phyloP scores from a whole-genome alignment of 2,329 filamentous ascomycete genomes.

The Ophiostoma sp. region DNA sequence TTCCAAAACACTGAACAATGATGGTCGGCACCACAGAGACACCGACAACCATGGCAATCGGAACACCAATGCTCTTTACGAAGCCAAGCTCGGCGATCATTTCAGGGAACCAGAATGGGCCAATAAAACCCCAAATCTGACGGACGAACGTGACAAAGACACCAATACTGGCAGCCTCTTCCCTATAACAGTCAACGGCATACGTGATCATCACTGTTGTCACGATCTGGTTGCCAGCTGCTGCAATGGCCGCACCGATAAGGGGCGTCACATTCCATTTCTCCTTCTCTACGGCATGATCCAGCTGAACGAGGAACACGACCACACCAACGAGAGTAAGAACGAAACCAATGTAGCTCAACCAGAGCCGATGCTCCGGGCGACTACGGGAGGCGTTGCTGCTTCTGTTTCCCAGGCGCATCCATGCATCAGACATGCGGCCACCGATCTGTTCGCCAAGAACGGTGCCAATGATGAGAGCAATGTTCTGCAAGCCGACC shows the following conservation, averaged over 20 bases:
- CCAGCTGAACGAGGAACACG: slow-evolving; percentile 52
- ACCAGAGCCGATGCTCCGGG: slow-evolving; percentile 58
- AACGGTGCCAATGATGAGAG: slow-evolving; percentile 56
- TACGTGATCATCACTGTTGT: slow-evolving; percentile 63
- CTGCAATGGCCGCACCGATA: slow-evolving; percentile 52
- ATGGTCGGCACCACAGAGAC: slow-evolving; percentile 14
- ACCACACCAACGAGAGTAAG: slow-evolving; percentile 54
- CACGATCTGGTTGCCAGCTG: slow-evolving; percentile 60
- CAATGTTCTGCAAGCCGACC: slow-evolving; percentile 58
- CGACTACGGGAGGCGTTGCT: slow-evolving; percentile 34
- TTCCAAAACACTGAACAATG: slow-evolving; percentile 20
- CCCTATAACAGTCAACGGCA: slow-evolving; percentile 57
- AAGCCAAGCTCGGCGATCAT: slow-evolving; percentile 20
- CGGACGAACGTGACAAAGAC: slow-evolving; percentile 60
- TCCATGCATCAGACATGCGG: slow-evolving; percentile 54
- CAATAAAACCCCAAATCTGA: slow-evolving; percentile 55
- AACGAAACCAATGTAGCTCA: slow-evolving; percentile 54
- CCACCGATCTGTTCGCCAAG: slow-evolving; percentile 61
- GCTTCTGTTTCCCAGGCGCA: slow-evolving; percentile 40
- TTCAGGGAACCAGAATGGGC: slow-evolving; percentile 38
- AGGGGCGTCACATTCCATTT: slow-evolving; percentile 59
- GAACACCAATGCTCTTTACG: slow-evolving; percentile 1
- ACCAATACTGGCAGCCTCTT: slow-evolving; percentile 55
- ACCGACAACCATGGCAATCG: neutral
- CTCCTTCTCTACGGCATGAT: neutral